Base-by-base conservation (phyloP, 2,329 filamentous ascomycete species). In the Alternaria rosae region DNA sequence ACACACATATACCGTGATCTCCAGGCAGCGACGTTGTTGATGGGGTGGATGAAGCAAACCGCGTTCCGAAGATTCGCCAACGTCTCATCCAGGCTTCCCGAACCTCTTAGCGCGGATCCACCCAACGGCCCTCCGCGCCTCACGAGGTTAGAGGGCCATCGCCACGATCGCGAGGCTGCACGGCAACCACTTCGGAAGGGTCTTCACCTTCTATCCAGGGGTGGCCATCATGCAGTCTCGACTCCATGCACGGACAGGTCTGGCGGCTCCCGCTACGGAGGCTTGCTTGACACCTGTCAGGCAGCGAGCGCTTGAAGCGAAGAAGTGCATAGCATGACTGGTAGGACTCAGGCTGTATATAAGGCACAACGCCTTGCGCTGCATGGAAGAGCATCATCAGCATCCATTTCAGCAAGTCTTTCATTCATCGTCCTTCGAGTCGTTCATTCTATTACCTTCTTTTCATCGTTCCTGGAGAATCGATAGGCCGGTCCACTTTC, bases 381-480 rank as follows among this genome's bases (percentile, higher is more conserved):
- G 45, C 55, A 61, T 47, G 55, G 52, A 38, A 30, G 44, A 45
- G 56, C 35, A 66, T 61, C 57, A 68, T 68, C 67, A 68, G 55
- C 66, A 64, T 55, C 48, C 43, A 45, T 45, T 60, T 67, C 57
- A 48, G 65, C 70, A 67, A 70, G 69, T 73, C 72, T 70, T 70
- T 76, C 70, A 64, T 73, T 76, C 54, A 64, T 57, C 43, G 48
- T 63, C 51, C 54, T 72, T 57, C 47, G 21, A 65, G 52, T 64
- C 66, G 45, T 61, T 70, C 65, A 62, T 63, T 72, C 50, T 62
- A 67, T 65, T 68, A 64, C 56, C 54, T 76, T 77, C 70, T 59
- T 61, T 77, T 74, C 71, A 72, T 76, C 73, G 74, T 76, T 77
- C 76, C 76, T 77, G 76, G 74, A 73, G 75, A 77, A 76, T 64